Evolutionary conservation across 495 filamentous ascomycete species (phyloP).

Genomic region (Immersiella caudata): DNA sequence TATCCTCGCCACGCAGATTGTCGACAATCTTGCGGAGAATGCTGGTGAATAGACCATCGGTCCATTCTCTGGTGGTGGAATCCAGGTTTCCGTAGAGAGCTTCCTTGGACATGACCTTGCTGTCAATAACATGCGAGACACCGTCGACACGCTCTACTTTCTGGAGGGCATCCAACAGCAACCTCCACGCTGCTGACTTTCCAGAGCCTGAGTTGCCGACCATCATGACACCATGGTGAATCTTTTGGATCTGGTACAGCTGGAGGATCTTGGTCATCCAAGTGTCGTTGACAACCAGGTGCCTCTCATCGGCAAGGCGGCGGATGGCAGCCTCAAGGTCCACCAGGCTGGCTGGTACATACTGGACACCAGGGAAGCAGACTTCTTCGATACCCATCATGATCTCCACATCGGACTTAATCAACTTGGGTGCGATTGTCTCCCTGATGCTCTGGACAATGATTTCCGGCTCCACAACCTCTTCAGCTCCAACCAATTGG

Average conservation of each 20-base stretch:
- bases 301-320: conserved; percentile 75
- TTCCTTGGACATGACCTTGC: conserved; percentile 99
- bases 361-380: conserved; percentile 90
- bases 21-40: conserved; percentile 98
- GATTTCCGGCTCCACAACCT: conserved; percentile 91
- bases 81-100: conserved; percentile 92
- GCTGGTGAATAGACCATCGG: conserved; percentile 95
- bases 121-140: conserved; percentile 95
- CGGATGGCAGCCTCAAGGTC: conserved; percentile 79
- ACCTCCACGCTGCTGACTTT: conserved; percentile 93
- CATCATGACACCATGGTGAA: conserved; percentile 99
- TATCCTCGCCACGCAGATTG: conserved; percentile 94
- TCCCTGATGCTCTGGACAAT: conserved; percentile 98
- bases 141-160: conserved; percentile 88
- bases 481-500: conserved; percentile 65
- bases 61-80: conserved; percentile 97
- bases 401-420: conserved; percentile 82
- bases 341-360: conserved; percentile 83
- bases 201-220: conserved; percentile 93
- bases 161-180: conserved; percentile 90
- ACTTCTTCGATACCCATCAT: conserved; percentile 84
- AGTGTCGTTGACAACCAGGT: conserved; percentile 83
- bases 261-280: conserved; percentile 98
- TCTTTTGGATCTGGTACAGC: conserved; percentile 94
- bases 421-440: conserved; percentile 96